phyloP scores from a whole-genome alignment of 805 yeast genomes.

The Metschnikowia gruessii region DNA sequence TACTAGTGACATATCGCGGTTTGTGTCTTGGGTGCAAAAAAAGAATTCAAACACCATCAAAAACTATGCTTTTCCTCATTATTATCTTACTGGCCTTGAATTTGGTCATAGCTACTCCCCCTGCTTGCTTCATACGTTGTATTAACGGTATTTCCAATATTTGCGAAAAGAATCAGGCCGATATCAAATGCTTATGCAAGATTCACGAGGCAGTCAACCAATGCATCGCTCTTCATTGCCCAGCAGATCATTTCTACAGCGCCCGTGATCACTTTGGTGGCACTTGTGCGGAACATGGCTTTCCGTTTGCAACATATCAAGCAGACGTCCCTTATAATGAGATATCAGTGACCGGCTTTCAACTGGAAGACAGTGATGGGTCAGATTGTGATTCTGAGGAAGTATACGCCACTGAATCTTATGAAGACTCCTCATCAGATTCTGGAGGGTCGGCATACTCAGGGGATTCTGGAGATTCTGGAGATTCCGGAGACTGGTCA shows the following conservation, averaged over 20 bases:
- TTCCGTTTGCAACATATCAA: constrained; percentile 1
- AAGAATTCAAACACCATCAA: neutral
- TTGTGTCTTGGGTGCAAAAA: constrained; percentile 15
- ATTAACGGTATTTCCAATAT: constrained; percentile 34
- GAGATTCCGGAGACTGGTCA: constrained; percentile 1
- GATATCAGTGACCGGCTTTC: neutral
- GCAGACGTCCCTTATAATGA: neutral
- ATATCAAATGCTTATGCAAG: constrained; percentile 41
- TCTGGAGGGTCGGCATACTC: no score
- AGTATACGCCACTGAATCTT: no score
- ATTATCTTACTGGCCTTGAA: constrained; percentile 5
- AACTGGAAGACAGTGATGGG: constrained; percentile 1
- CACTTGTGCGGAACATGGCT: constrained; percentile 42
- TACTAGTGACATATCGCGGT: constrained; percentile 5
- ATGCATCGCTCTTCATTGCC: constrained; percentile 47
- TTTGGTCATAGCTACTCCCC: constrained; percentile 40
- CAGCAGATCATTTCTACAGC: constrained; percentile 40
- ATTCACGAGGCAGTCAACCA: constrained; percentile 38
- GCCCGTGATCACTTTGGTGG: constrained; percentile 50
- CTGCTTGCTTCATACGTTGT: constrained; percentile 50
- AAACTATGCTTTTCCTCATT: constrained; percentile 9
- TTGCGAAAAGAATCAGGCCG: constrained; percentile 33
- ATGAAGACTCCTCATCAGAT: no score
- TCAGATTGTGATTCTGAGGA: constrained; percentile 6
- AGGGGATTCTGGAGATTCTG: neutral